Base-by-base conservation (phyloP, 176 grass and related monocot genomes). In the Cymbopogon citratus region DNA sequence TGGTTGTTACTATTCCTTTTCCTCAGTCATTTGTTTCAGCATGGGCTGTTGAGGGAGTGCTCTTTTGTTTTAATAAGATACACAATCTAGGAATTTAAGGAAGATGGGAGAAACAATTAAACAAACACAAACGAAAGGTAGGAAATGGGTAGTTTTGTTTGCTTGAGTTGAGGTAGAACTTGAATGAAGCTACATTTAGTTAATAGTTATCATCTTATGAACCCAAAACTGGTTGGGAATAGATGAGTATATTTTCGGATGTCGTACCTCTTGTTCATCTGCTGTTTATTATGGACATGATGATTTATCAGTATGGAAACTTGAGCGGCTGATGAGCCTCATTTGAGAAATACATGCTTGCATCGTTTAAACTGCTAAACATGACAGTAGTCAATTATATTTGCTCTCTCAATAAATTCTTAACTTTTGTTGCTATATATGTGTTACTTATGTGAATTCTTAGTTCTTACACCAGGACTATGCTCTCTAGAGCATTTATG, bases 71-170 rank as follows among this genome's bases (percentile, higher is more conserved):
- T 79, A 23, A 59, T 76, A 74, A 60, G 24, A 45, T 29, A 19
- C 9, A 66, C n/a, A 29, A 15, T 48, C 24, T 73, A 49, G 18
- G 24, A 40, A 63, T 43, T 75, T 51, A 75, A 59, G 52, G 31
- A 71, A 48, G 45, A 26, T 24, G 80, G 57, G 48, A 56, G 43
- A 78, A 77, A 84, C 69, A 84, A 84, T 74, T 46, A 78, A 77
- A 84, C 69, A 84, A 84, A 80, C 60, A 15, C 3, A 48, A 59
- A 79, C 36, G 19, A 77, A 69, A 45, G 19, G 69, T 74, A 45
- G 27, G 9, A 11, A 34, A 39, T 10, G n/a, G 16, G 40, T 14
- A 62, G 15, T 51, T 10, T 31, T 71, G 3, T 65, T 60, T 60
- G 56, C 56, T 60, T 63, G 11, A 13, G 45, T 44, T 33, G 12